Percentiles rank a stretch among this genome's conserved stretches.
Conservation (phyloP, 164 flowering plant genomes). For the Magnolia sinica region DNA sequence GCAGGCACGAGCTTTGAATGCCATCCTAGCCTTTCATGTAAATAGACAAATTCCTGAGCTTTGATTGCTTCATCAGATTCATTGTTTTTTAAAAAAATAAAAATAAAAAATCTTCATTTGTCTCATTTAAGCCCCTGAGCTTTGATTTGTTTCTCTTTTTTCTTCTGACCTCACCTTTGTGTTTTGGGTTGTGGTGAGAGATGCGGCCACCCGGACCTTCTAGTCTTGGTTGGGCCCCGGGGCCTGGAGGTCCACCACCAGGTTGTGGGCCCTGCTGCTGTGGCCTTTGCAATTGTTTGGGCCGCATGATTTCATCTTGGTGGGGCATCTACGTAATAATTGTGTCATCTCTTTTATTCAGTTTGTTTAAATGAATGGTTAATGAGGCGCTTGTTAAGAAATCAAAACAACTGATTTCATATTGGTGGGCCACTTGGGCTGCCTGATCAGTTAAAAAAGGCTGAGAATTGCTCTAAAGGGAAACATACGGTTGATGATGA, state of each 20-base stretch:
- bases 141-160: background rate
- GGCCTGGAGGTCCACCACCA: background rate
- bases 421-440: background rate
- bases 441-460: background rate
- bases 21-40: background rate
- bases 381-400: background rate
- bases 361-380: background rate
- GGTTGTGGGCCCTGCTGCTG: background rate
- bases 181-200: background rate
- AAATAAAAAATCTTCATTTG: background rate
- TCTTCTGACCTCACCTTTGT: background rate
- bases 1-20: background rate
- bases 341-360: background rate
- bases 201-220: background rate
- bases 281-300: background rate
- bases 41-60: background rate
- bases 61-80: background rate
- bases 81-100: too few relatives aligned
- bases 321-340: background rate
- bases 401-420: background rate
- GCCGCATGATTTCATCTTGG: background rate
- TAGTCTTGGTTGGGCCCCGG: background rate
- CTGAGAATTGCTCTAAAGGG: background rate
- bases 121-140: background rate
- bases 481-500: too few relatives aligned